Conservation (phyloP, 2,329 filamentous ascomycete species). For the Penicillium sp. region DNA sequence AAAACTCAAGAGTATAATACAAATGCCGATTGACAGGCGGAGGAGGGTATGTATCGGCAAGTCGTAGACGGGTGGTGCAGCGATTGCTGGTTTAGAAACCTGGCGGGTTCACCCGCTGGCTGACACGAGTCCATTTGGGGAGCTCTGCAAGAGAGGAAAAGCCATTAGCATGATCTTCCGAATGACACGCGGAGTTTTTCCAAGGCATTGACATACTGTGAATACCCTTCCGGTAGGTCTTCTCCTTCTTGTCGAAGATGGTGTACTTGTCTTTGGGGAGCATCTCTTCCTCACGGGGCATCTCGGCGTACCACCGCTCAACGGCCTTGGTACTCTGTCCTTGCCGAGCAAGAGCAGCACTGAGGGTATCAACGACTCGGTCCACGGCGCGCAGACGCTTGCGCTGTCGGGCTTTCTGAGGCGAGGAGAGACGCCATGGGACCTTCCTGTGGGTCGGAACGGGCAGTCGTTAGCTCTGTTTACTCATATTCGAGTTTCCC, state of each 20-base stretch:
- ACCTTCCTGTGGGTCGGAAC: conserved; percentile 71
- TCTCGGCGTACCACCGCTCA: conserved; percentile 90
- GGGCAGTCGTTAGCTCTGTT: conserved; percentile 25
- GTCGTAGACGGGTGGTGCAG: conserved; percentile 9
- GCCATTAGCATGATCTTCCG: not conserved
- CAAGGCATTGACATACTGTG: conserved; percentile 73
- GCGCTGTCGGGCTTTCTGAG: conserved; percentile 87
- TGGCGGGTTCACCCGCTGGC: conserved; percentile 89
- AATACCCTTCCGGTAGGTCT: conserved; percentile 93
- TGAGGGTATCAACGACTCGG: conserved; percentile 79
- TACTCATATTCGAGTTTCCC: conserved; percentile 2
- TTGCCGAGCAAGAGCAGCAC: conserved; percentile 73
- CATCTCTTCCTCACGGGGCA: conserved; percentile 97
- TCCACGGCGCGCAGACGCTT: conserved; percentile 84
- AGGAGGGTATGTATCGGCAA: conserved; percentile 11
- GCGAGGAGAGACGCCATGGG: conserved; percentile 90
- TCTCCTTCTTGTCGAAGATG: conserved; percentile 94
- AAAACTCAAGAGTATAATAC: conserved; percentile 37
- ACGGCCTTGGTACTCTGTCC: conserved; percentile 73
- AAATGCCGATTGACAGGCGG: conserved; percentile 20
- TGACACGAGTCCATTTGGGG: conserved; percentile 93
- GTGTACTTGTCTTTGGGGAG: conserved; percentile 95
- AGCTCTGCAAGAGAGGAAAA: conserved; percentile 59
- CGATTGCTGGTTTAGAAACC: conserved; percentile 68
- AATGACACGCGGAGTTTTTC: not conserved